Conservation (phyloP, 2,329 filamentous ascomycete species). For the Mollisia scopiformis region DNA sequence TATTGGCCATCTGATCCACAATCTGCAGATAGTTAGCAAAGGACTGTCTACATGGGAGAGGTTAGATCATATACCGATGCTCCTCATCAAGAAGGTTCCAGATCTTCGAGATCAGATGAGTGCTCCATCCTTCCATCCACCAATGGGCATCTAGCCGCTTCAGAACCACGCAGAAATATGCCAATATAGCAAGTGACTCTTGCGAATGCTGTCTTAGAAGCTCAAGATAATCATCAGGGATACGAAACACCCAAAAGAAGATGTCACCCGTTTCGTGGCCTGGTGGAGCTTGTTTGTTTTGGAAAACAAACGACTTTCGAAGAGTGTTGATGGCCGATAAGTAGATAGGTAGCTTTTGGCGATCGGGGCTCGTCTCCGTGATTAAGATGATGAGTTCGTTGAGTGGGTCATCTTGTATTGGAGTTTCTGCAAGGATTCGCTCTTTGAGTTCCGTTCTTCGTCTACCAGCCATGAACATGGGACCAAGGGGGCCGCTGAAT, state of each 20-base stretch:
- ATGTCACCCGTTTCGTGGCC: constrained; percentile 42
- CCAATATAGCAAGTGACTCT: constrained; percentile 40
- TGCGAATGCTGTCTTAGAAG: constrained; percentile 39
- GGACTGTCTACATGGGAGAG: background rate
- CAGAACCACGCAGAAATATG: constrained; percentile 40
- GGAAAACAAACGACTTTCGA: constrained; percentile 36
- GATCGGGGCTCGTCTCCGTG: constrained; percentile 19
- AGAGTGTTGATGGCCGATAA: constrained; percentile 38
- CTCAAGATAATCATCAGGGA: constrained; percentile 41
- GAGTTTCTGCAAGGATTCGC: constrained; percentile 2
- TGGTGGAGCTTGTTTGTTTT: constrained; percentile 20
- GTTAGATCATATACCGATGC: constrained; percentile 24
- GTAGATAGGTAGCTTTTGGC: constrained; percentile 33
- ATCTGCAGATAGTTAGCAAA: background rate
- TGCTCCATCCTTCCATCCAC: constrained; percentile 43
- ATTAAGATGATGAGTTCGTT: constrained; percentile 21
- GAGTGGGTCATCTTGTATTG: constrained; percentile 18
- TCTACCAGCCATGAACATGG: constrained; percentile 35
- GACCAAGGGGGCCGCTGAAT: constrained; percentile 24
- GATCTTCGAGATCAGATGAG: constrained; percentile 38
- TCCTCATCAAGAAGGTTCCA: constrained; percentile 41
- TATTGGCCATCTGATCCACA: background rate
- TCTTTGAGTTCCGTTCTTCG: constrained; percentile 21
- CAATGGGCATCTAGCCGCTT: constrained; percentile 38
- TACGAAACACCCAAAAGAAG: constrained; percentile 44